phyloP scores from a whole-genome alignment of 495 filamentous ascomycete species.

The Trichoderma gamsii region DNA sequence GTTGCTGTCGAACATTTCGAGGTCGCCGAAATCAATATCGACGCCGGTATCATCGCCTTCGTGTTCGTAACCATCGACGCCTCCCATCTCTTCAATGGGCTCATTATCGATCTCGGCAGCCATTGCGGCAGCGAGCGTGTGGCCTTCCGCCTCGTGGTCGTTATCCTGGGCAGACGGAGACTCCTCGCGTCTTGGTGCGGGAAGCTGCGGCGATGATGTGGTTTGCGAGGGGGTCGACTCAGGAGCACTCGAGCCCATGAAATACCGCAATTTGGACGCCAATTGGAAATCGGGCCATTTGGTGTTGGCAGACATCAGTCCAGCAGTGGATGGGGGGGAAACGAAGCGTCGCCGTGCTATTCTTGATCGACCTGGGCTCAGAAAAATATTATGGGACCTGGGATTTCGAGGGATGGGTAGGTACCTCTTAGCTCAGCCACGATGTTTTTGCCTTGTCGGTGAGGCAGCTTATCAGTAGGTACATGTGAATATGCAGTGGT shows the following conservation, averaged over 20 bases:
- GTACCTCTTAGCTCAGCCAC: not conserved
- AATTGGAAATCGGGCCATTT: conserved; percentile 11
- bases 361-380: not conserved
- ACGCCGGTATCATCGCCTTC: conserved; percentile 2
- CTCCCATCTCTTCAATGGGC: conserved; percentile 7
- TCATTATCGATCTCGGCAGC: conserved; percentile 5
- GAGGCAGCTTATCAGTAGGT: not conserved
- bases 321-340: not conserved
- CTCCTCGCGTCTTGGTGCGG: conserved; percentile 1
- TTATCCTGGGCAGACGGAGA: not conserved
- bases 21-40: conserved; percentile 12
- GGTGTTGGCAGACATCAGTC: conserved; percentile 4
- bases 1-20: conserved; percentile 16
- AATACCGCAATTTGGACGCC: not conserved
- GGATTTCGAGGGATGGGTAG: not conserved
- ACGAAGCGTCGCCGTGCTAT: not conserved
- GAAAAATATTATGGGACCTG: conserved; percentile 11
- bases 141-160: not conserved
- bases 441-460: conserved; percentile 10
- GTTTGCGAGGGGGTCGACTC: not conserved
- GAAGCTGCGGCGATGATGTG: not conserved
- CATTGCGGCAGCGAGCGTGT: not conserved
- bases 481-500: not conserved
- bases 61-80: not conserved
- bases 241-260: conserved; percentile 6